Evolutionary conservation across 345 rosid genomes (phyloP), one percentile per base, ranked within the genome.

Genomic region (Arabidopsis arenosa): DNA sequence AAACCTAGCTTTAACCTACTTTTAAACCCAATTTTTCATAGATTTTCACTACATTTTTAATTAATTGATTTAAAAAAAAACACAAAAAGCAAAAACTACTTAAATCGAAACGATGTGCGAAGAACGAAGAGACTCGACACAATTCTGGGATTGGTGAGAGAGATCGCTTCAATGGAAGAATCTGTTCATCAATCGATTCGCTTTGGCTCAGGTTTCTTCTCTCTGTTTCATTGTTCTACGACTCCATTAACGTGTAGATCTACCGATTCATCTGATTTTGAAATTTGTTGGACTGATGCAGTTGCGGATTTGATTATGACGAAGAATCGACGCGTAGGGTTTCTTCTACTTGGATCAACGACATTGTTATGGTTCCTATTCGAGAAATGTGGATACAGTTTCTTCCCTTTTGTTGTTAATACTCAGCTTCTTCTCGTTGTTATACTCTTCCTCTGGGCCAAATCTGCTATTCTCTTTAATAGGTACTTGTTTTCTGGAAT

Each of bases 391-490:
- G 97, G 93, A 57, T 89, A 96, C 54, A 89, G 84, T 79, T 62
- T 86, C 63, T 72, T 91, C 68, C 83, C 91, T 2, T 89, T 89
- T 63, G 69, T 85, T 51, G 83, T 87, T 17, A 87, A 93, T 70
- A 87, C 80, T 30, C 80, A 89, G 76, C 80, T 91, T 60, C 85
- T 88, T 43, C 83, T 91, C 62, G 86, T 89, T 5, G 77, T 81
- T 9, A 85, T 88, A 66, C 93, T 96, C 85, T 96, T 93, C 84
- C 74, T 91, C 44, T 93, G 98, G 99, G 95, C 95, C 14, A 96
- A 96, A 88, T 96, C 99, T 71, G 99, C 99, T 79, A 78, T 86
- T 47, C 95, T 96, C 66, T 92, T 96, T 60, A 91, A 93, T 69
- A 85, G 99, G 99, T 93, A 69, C 57, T 58, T 58, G n/a, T 9